phyloP scores from a whole-genome alignment of 495 filamentous ascomycete species.

The Neurospora sp. region DNA sequence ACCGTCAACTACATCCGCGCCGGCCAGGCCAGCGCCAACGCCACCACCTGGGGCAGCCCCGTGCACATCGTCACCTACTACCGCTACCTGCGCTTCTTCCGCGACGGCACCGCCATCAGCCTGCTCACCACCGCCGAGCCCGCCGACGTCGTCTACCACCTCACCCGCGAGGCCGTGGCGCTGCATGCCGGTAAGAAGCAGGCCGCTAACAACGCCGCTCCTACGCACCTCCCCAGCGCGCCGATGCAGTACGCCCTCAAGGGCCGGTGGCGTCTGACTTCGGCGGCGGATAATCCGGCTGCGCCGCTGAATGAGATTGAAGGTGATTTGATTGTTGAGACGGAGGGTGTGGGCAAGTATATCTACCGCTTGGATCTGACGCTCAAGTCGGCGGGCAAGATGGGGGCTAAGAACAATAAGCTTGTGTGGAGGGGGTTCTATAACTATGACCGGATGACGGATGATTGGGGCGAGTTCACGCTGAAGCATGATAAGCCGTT shows the following conservation, averaged over 20 bases:
- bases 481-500: constrained; percentile 77
- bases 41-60: constrained; percentile 62
- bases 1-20: constrained; percentile 90
- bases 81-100: constrained; percentile 90
- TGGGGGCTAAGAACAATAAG: constrained; percentile 60
- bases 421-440: constrained; percentile 83
- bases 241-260: constrained; percentile 25
- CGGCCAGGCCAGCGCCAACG: constrained; percentile 50
- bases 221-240: constrained; percentile 21
- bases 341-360: constrained; percentile 72
- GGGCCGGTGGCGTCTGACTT: constrained; percentile 30
- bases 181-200: constrained; percentile 18
- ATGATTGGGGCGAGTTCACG: constrained; percentile 81
- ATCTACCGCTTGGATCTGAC: constrained; percentile 68
- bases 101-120: constrained; percentile 71
- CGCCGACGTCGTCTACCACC: constrained; percentile 66
- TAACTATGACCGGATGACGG: constrained; percentile 80
- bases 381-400: constrained; percentile 48
- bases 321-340: constrained; percentile 72
- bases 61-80: constrained; percentile 97
- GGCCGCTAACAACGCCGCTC: too few species aligned
- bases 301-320: constrained; percentile 30
- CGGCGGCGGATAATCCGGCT: constrained; percentile 12
- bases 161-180: constrained; percentile 36
- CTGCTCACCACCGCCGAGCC: constrained; percentile 74